Base-by-base conservation (phyloP, 202 grass and related monocot genomes). In the Saccharum hybrid region DNA sequence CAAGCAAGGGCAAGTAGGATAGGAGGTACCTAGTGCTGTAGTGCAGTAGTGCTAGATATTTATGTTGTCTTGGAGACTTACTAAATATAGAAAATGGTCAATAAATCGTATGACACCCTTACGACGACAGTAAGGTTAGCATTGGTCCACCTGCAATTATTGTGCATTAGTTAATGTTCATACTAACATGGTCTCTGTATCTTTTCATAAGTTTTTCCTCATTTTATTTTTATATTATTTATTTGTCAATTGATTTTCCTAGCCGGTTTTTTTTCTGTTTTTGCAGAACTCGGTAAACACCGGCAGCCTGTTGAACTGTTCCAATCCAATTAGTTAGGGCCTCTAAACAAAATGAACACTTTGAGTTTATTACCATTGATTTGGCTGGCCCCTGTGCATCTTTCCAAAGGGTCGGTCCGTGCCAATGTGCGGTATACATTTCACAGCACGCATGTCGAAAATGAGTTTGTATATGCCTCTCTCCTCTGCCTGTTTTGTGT, bases 1-100 rank as follows among this genome's bases (percentile, higher is more conserved):
- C 40, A 82, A 51, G 85, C 64, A 77, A 87, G 61, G 85, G 52
- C 52, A 76, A 76, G 19, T 39, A 70, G 72, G 4, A 68, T 26
- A 70, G 51, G 1, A 18, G 51, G 0, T 76, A 39, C 13, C 70
- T 82, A 62, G 64, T 81, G n/a, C 31, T 26, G 26, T 26, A 26
- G 26, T 26, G 26, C 26, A 28, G 14, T 36, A 37, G n/a, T 60
- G 56, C 19, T 30, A 52, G 30, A 65, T 54, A n/a, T 51, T 11
- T 39, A 49, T 40, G 40, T 0, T 74, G 23, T 51, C 40, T 63
- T 63, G 8, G 39, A n/a, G 15, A 21, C 51, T 63, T 87, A n/a
- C 84, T 76, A 76, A 62, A 76, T 70, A 51, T 62, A 71, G 85
- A 76, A 76, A 70, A 82, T 3, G 48, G 30, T 15, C 5, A 39